These are phyloP conservation scores for Punica granatum DNA, from an alignment of 345 rosid species.

Conservation along the genomic window DNA sequence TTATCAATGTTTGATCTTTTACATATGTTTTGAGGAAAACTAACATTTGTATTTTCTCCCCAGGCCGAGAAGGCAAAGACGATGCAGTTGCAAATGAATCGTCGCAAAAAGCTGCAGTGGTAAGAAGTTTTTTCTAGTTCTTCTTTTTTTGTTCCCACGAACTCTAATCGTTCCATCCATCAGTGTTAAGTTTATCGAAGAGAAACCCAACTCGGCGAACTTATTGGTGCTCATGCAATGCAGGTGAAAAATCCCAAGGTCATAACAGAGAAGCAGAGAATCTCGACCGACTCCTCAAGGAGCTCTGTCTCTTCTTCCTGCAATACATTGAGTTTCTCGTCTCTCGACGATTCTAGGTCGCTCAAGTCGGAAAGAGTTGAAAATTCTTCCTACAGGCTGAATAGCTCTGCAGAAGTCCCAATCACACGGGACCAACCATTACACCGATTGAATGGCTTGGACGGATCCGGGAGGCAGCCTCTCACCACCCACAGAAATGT, in stretches of 20 bases:
- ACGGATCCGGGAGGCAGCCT: constrained; percentile 26
- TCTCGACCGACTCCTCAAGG: constrained; percentile 61
- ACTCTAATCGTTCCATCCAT: background rate
- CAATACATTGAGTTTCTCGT: constrained; percentile 67
- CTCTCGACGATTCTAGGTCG: constrained; percentile 45
- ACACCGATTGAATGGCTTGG: constrained; percentile 28
- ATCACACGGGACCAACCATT: constrained; percentile 7
- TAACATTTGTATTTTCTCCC: background rate
- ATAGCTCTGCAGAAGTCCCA: background rate
- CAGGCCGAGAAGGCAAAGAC: constrained; percentile 41
- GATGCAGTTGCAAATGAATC: constrained; percentile 23
- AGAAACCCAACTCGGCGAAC: background rate
- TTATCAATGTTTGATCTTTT: background rate
- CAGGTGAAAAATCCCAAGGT: constrained; percentile 53
- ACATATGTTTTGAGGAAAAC: background rate
- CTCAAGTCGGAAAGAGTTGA: constrained; percentile 29
- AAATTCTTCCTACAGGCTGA: constrained; percentile 26
- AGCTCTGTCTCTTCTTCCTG: constrained; percentile 68
- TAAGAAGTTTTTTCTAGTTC: no score
- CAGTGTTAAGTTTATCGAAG: constrained; percentile 5
- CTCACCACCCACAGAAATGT: constrained; percentile 56
- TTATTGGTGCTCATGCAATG: constrained; percentile 11
- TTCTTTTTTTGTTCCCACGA: background rate
- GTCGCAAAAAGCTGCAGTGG: constrained; percentile 27
- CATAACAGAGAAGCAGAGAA: constrained; percentile 44